Evolutionary conservation across 2,329 filamentous ascomycete species (phyloP), one percentile per base, ranked within the genome.

Genomic region (Didymella pomorum): DNA sequence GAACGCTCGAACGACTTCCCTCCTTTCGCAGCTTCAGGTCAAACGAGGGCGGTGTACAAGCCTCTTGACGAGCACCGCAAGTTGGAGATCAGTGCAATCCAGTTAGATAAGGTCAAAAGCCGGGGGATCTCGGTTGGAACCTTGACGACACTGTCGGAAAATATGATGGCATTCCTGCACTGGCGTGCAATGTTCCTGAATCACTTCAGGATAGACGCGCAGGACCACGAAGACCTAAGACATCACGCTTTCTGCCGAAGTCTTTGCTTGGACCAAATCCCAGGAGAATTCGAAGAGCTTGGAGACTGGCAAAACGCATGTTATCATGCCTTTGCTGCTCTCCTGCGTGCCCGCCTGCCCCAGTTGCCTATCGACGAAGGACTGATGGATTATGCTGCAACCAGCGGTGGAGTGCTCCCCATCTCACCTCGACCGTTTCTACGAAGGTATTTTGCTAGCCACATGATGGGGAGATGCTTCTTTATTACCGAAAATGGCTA

Each of bases 401-500:
- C 3, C 14, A 12, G 16, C 14, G 12, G 2, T 14, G 52, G 6
- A 25, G 23, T n/a, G n/a, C n/a, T n/a, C n/a, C n/a, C n/a, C n/a
- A n/a, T n/a, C n/a, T n/a, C n/a, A n/a, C n/a, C n/a, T n/a, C n/a
- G n/a, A n/a, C n/a, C n/a, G 2, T 18, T 48, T 3, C 52, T 54
- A 9, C 12, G 7, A 5, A 26, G 20, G 16, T 12, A 31, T 18
- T 54, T 54, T 4, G 16, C 7, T 4, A 6, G 1, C 2, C 18
- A 48, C 9, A 54, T 48, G 52, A 48, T 48, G 44, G 52, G 52
- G 1, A 44, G 52, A 5, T 14, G 41, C 4, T 48, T 42, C 44
- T 25, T 37, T n/a, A n/a, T 39, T 4, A 31, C 29, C 3, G 29
- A 14, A 14, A 12, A 31, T 4, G 29, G 29, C 16, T 12, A 31